A percentile compares a stretch with the other conserved stretches of the same genome.
Conservation (phyloP, 768 basidiomycete genomes). For the Boletales sp. region DNA sequence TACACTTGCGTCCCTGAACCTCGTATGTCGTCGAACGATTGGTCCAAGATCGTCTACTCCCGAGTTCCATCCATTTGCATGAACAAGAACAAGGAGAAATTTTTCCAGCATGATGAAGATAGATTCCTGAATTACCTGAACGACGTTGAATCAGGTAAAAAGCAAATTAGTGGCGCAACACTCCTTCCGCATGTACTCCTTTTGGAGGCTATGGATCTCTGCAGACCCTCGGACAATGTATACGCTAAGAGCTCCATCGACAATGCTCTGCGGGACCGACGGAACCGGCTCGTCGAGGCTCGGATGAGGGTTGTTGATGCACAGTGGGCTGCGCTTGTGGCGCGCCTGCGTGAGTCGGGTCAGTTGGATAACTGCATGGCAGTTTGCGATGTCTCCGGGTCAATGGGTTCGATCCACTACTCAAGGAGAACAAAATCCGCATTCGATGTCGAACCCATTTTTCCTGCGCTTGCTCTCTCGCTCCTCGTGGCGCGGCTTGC, state of each 20-base stretch:
- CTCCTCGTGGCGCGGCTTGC: conserved; percentile 61
- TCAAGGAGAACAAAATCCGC: conserved; percentile 1
- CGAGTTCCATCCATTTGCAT: conserved; percentile 64
- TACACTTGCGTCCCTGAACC: conserved; percentile 49
- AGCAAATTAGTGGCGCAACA: conserved; percentile 60
- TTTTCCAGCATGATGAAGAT: conserved; percentile 54
- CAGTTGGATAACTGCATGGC: conserved; percentile 61
- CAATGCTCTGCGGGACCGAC: conserved; percentile 23
- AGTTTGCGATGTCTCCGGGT: conserved; percentile 71
- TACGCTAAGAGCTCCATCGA: neutral
- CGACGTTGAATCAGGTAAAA: conserved; percentile 53
- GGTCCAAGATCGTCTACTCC: conserved; percentile 54
- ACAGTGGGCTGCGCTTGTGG: conserved; percentile 64
- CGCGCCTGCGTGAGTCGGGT: conserved; percentile 49
- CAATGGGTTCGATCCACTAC: conserved; percentile 48
- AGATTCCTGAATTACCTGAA: conserved; percentile 58
- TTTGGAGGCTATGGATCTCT: conserved; percentile 29
- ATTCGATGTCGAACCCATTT: conserved; percentile 42
- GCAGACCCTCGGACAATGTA: neutral
- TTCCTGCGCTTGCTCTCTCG: conserved; percentile 62
- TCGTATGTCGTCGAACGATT: conserved; percentile 57
- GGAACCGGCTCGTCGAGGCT: conserved; percentile 30
- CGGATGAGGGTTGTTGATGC: conserved; percentile 50
- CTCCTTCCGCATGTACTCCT: conserved; percentile 64
- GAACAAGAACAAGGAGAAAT: conserved; percentile 50